phyloP scores from a whole-genome alignment of 148 eudicot genomes.

The Silene uniflora region DNA sequence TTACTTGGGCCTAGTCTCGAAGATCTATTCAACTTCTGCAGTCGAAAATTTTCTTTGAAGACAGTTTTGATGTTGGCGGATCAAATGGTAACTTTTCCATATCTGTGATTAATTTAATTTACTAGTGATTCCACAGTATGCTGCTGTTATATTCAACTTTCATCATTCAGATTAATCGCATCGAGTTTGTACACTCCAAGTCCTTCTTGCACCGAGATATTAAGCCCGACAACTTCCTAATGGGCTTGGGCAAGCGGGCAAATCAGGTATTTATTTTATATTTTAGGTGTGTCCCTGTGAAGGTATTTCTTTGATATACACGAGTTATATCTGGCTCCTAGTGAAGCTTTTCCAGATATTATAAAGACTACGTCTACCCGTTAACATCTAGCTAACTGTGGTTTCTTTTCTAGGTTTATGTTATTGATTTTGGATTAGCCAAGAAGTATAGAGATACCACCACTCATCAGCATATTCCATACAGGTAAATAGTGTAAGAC shows the following conservation, averaged over 20 bases:
- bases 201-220: constrained; percentile 92
- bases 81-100: constrained; percentile 62
- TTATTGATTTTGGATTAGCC: constrained; percentile 90
- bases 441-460: constrained; percentile 84
- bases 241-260: constrained; percentile 95
- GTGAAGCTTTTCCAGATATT: background rate
- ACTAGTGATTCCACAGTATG: background rate
- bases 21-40: constrained; percentile 89
- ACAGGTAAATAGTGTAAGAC: constrained; percentile 47
- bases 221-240: constrained; percentile 94
- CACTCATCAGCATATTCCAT: constrained; percentile 90
- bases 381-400: constrained; percentile 2
- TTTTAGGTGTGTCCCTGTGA: background rate
- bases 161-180: constrained; percentile 64
- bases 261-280: constrained; percentile 55
- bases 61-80: constrained; percentile 99
- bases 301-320: background rate
- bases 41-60: constrained; percentile 88
- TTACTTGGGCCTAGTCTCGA: constrained; percentile 95
- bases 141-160: constrained; percentile 12
- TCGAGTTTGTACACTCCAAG: constrained; percentile 84
- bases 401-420: constrained; percentile 51
- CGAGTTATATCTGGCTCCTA: background rate
- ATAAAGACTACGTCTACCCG: background rate
- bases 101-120: background rate